A percentile compares a stretch with the other conserved stretches of the same genome.
Evolutionary conservation across 1,284 basidiomycete genomes (phyloP).

Genomic region (Boletus smithii): DNA sequence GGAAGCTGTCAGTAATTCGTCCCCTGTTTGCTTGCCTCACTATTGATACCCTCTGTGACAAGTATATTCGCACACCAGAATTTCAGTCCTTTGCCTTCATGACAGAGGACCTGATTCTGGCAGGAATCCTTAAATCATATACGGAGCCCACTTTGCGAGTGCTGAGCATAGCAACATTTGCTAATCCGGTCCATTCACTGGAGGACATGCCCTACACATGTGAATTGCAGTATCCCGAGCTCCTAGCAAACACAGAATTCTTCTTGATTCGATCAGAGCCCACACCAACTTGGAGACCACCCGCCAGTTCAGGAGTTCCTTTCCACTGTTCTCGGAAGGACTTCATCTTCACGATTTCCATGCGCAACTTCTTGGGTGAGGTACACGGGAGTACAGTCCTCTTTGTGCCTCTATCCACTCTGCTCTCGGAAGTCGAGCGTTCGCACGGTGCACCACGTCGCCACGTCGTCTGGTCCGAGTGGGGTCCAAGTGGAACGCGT

Average conservation of each 20-base stretch:
- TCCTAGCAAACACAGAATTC: conserved; percentile 26
- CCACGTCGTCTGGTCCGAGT: conserved; percentile 45
- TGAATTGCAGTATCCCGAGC: conserved; percentile 40
- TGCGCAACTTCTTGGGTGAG: conserved; percentile 9
- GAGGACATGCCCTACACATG: conserved; percentile 33
- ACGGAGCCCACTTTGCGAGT: conserved; percentile 24
- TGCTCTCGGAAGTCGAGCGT: conserved; percentile 45
- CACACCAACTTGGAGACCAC: conserved; percentile 43
- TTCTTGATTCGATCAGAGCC: conserved; percentile 53
- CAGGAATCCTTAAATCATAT: conserved; percentile 36
- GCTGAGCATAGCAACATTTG: conserved; percentile 28
- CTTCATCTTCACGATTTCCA: conserved; percentile 26
- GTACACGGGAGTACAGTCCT: conserved; percentile 18
- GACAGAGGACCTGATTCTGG: conserved; percentile 39
- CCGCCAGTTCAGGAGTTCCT: conserved; percentile 17
- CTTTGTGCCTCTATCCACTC: conserved; percentile 28
- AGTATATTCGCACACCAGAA: conserved; percentile 17
- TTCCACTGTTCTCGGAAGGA: conserved; percentile 25
- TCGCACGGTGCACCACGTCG: conserved; percentile 40
- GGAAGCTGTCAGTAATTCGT: conserved; percentile 36
- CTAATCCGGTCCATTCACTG: conserved; percentile 12
- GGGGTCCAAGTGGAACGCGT: conserved; percentile 48
- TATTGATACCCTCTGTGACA: not conserved
- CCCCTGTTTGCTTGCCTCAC: not conserved
- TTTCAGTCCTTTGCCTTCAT: conserved; percentile 26